Conservation (phyloP, 345 rosid genomes). For the Murraya paniculata region DNA sequence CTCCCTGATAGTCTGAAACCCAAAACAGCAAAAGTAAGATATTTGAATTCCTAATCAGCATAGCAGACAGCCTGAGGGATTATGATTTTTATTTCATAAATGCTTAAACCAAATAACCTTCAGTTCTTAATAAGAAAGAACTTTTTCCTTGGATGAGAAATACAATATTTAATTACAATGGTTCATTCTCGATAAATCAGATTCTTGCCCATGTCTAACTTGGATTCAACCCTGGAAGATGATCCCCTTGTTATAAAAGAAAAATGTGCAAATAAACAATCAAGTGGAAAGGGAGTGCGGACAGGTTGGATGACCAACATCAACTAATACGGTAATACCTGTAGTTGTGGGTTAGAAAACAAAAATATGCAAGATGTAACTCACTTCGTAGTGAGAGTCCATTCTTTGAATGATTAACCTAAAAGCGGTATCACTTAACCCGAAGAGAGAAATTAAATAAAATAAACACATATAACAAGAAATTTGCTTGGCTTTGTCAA, state of each 20-base stretch:
- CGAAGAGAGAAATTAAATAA: not conserved
- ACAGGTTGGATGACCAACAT: not conserved
- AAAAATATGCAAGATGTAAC: not conserved
- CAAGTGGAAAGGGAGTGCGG: not conserved
- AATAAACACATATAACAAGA: not conserved
- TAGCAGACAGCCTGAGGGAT: conserved; percentile 7
- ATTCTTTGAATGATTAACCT: not conserved
- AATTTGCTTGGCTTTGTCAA: not conserved
- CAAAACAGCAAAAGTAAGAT: conserved; percentile 39
- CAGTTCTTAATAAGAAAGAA: not conserved
- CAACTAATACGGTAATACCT: not conserved
- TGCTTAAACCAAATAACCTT: conserved; percentile 2
- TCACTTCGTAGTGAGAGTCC: not conserved
- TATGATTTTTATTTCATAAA: conserved; percentile 7
- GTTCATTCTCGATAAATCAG: conserved; percentile 6
- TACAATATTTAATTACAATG: not conserved
- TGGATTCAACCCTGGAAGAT: conserved; percentile 1
- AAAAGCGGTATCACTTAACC: not conserved
- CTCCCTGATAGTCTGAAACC: conserved; percentile 77
- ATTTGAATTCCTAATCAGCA: conserved; percentile 23
- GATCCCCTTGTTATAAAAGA: not conserved
- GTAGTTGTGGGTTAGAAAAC: not conserved
- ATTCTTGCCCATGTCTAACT: conserved; percentile 12
- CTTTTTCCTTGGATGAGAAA: conserved; percentile 2
- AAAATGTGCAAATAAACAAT: not conserved